These are phyloP conservation scores for Debaryomyces psychrophilus DNA, from an alignment of 1,139 yeast genomes.

Conservation along the genomic window DNA sequence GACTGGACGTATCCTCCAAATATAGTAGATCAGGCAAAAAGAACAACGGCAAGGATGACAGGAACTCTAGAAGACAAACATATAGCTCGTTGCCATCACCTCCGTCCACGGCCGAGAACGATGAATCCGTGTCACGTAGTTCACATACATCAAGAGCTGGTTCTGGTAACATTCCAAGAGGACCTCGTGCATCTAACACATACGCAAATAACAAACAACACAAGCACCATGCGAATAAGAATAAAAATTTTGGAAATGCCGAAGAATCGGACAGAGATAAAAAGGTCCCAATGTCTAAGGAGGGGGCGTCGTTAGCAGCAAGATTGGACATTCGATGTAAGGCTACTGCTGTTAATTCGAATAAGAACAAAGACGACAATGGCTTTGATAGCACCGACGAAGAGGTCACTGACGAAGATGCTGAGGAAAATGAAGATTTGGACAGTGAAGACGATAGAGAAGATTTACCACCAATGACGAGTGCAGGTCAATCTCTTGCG, in stretches of 20 bases:
- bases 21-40: slow-evolving; percentile 5
- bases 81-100: slow-evolving; percentile 6
- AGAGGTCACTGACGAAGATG: slow-evolving; percentile 7
- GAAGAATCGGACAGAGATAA: slow-evolving; percentile 18
- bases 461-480: slow-evolving; percentile 13
- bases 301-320: slow-evolving; percentile 32
- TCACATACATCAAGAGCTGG: neutral
- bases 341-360: neutral
- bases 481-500: slow-evolving; percentile 24
- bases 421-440: slow-evolving; percentile 10
- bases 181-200: neutral
- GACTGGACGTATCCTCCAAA: neutral
- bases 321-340: slow-evolving; percentile 22
- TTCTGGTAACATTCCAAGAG: neutral
- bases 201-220: neutral
- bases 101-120: slow-evolving; percentile 3
- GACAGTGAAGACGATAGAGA: slow-evolving; percentile 7
- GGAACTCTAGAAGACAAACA: neutral
- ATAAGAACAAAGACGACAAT: slow-evolving; percentile 3
- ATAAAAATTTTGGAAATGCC: neutral
- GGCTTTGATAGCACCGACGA: slow-evolving; percentile 13
- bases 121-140: slow-evolving; percentile 23
- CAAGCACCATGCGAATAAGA: neutral
- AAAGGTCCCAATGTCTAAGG: slow-evolving; percentile 28
- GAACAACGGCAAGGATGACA: neutral